Percentiles rank a stretch among this genome's conserved stretches.
These are phyloP conservation scores for Acer saccharum DNA, from an alignment of 345 rosid genomes.

Conservation along the genomic window DNA sequence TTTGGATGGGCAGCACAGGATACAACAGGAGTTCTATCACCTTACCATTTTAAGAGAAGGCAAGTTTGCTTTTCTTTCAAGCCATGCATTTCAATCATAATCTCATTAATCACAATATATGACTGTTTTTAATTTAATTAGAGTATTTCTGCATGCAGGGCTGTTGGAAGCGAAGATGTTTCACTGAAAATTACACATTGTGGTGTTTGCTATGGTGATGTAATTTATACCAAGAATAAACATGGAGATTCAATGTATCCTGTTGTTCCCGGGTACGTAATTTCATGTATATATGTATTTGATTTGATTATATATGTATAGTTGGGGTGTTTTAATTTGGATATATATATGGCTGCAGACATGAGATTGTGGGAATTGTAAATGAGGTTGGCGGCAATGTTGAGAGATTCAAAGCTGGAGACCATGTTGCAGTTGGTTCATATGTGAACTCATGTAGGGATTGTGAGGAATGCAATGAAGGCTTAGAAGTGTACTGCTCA, in stretches of 20 bases:
- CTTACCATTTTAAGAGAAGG: slow-evolving; percentile 3
- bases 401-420: slow-evolving; percentile 29
- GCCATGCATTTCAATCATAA: too few relatives aligned
- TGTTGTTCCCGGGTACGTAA: slow-evolving; percentile 35
- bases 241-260: slow-evolving; percentile 31
- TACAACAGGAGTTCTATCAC: background rate
- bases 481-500: slow-evolving; percentile 30
- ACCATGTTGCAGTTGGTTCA: slow-evolving; percentile 40
- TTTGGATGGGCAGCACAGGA: background rate
- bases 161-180: slow-evolving; percentile 31
- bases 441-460: slow-evolving; percentile 31
- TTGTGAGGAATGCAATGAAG: slow-evolving; percentile 35
- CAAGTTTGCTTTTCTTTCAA: background rate
- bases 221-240: slow-evolving; percentile 27
- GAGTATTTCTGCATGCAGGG: slow-evolving; percentile 14
- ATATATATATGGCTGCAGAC: slow-evolving; percentile 13
- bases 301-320: background rate
- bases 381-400: slow-evolving; percentile 34
- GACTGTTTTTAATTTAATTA: too few relatives aligned
- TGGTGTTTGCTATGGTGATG: slow-evolving; percentile 42
- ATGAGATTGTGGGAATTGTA: slow-evolving; percentile 42
- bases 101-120: too few relatives aligned
- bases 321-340: too few relatives aligned
- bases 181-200: slow-evolving; percentile 37
- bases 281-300: background rate